A percentile compares a stretch with the other conserved stretches of the same genome.
Evolutionary conservation across 495 filamentous ascomycete species (phyloP).

Genomic region (Penicillium verhagenii): DNA sequence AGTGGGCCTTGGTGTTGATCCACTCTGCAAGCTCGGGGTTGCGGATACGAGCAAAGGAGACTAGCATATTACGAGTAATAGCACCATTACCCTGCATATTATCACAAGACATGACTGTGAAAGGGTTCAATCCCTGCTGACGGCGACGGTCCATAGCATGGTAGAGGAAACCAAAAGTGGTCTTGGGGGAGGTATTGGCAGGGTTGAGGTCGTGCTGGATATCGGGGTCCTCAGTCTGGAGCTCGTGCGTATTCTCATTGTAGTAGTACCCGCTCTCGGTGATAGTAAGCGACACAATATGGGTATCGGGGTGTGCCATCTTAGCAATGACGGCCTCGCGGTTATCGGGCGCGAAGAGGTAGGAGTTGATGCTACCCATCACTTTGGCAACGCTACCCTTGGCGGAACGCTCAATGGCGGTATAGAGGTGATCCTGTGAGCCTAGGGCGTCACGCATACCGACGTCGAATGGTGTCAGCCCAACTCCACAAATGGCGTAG

Average conservation of each 20-base stretch:
- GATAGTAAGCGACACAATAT: constrained; percentile 52
- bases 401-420: constrained; percentile 47
- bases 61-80: constrained; percentile 50
- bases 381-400: constrained; percentile 44
- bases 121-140: constrained; percentile 42
- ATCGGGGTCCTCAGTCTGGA: constrained; percentile 44
- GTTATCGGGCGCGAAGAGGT: constrained; percentile 46
- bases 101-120: constrained; percentile 52
- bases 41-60: constrained; percentile 41
- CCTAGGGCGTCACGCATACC: constrained; percentile 44
- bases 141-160: constrained; percentile 42
- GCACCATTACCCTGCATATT: constrained; percentile 54
- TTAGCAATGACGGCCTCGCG: constrained; percentile 48
- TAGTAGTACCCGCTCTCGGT: constrained; percentile 54
- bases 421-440: constrained; percentile 49
- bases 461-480: constrained; percentile 45
- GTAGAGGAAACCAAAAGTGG: constrained; percentile 50
- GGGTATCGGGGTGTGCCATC: constrained; percentile 51
- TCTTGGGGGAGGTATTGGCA: constrained; percentile 36
- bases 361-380: constrained; percentile 51
- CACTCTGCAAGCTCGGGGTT: constrained; percentile 44
- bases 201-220: constrained; percentile 44
- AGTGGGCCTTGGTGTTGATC: constrained; percentile 40
- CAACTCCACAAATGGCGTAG: constrained; percentile 49
- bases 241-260: constrained; percentile 52